A percentile compares a stretch with the other conserved stretches of the same genome.
Conservation (phyloP, 2,329 filamentous ascomycete genomes). For the Fonsecaea monophora region DNA sequence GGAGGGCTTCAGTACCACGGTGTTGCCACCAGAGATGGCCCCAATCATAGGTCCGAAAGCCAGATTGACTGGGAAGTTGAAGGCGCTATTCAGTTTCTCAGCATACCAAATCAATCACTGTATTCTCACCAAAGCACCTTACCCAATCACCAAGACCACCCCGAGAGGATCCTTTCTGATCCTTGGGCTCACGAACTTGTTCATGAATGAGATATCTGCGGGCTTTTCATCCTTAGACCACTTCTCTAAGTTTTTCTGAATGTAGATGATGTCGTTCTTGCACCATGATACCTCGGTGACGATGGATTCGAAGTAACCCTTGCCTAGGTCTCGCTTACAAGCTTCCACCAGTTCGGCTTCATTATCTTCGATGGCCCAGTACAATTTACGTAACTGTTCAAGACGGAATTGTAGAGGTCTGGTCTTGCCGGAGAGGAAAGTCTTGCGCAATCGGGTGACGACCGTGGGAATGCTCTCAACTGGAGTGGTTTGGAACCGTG, state of each 20-base stretch:
- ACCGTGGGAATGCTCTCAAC: constrained; percentile 69
- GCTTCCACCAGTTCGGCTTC: constrained; percentile 75
- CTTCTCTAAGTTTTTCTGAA: constrained; percentile 76
- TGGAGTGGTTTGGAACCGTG: constrained; percentile 65
- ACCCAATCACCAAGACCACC: constrained; percentile 81
- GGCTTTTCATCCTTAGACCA: constrained; percentile 84
- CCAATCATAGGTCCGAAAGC: constrained; percentile 80
- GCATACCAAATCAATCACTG: constrained; percentile 17
- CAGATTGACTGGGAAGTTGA: constrained; percentile 91
- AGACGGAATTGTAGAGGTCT: constrained; percentile 82
- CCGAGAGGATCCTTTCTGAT: constrained; percentile 90
- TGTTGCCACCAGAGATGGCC: constrained; percentile 91
- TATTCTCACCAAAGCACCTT: constrained; percentile 38
- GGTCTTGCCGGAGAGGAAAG: constrained; percentile 81
- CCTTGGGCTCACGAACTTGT: constrained; percentile 72
- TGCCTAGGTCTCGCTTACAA: constrained; percentile 77
- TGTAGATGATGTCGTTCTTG: constrained; percentile 80
- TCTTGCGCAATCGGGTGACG: constrained; percentile 66
- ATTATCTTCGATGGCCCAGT: constrained; percentile 88
- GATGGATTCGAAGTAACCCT: constrained; percentile 75
- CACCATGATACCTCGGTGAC: constrained; percentile 78
- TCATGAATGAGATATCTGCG: constrained; percentile 71
- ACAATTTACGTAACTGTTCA: constrained; percentile 87
- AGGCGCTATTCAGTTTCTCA: constrained; percentile 63
- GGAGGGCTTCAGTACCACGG: constrained; percentile 87